Evolutionary conservation across 495 filamentous ascomycete genomes (phyloP), one percentile per base, ranked within the genome.

Genomic region (Penicillium fimorum): DNA sequence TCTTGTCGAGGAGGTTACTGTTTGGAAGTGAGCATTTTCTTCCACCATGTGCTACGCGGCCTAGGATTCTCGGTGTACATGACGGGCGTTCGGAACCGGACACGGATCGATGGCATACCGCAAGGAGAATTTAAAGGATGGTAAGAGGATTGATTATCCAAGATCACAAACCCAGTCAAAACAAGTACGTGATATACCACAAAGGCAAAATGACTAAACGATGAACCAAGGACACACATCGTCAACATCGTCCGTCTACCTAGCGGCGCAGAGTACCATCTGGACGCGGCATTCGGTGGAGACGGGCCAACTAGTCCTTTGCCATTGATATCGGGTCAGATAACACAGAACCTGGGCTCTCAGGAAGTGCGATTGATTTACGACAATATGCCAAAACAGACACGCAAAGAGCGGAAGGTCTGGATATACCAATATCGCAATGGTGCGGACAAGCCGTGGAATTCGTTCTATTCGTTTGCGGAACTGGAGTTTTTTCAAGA

Each of bases 221-320:
- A 40, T 32, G 45, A 15, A 20, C 41, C 52, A 43, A 86, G 85
- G 82, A 76, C 71, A 18, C 89, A 93, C 66, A 87, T 89, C 68
- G 78, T 87, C 32, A 89, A 85, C 66, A 79, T 93, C 32, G 79
- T 91, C 35, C 77, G 73, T 10, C 74, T 92, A 6, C 58, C 68
- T 20, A 61, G 64, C 8, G 68, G 65, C 12, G 24, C 61, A 10
- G 75, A 75, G 55, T 90, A 82, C 52, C 74, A 83, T 42, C 73
- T 91, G 3, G 89, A 95, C 57, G 86, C 90, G 12, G 88, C 81
- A 0, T 92, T 92, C 52, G 90, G 89, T 5, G 73, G 76, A 18
- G 79, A 85, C 61, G 85, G 84, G 4, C 78, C 81, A 1, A 82
- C 79, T 15, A 60, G 68, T 9, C 85, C 87, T 0, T 59, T 90